Base-by-base conservation (phyloP, 2,329 filamentous ascomycete genomes). In the Rhynchosporium agropyri region DNA sequence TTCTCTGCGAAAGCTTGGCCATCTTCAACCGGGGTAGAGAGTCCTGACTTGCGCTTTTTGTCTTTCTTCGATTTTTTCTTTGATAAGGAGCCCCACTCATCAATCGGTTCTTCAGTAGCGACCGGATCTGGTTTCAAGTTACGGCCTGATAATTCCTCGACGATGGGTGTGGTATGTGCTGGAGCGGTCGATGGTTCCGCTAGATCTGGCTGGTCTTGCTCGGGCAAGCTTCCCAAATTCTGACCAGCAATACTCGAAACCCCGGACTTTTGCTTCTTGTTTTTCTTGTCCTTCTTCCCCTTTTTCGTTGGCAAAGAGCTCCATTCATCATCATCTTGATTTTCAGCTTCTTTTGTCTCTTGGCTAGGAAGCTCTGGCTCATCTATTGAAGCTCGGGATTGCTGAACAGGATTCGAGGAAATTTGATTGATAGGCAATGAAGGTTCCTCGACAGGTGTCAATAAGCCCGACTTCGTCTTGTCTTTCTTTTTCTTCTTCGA, bases 391-490 rank as follows among this genome's bases (percentile, higher is more conserved):
- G 15, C 15, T 31, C 45, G 26, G n/a, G 54, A n/a, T 58, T 55
- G 55, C 8, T 48, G 49, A 42, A 45, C 3, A 31, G 43, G 31
- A 26, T 29, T 31, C 12, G 28, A 49, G 13, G 49, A 31, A 56
- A 43, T 2, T 28, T 40, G 42, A 7, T 26, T 20, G 33, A 33
- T 26, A 20, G n/a, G 3, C 7, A 48, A 50, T 48, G 58, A 40
- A 26, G 50, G 5, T 43, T 62, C 40, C 20, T 66, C 64, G 33
- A 63, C 29, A 48, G 65, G 65, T 40, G 62, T 64, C 15, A 65
- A 65, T 15, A 68, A 26, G n/a, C 49, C 56, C 42, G 67, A 67
- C 28, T 61, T 65, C 46, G 65, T 64, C 61, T 67, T 68, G 48
- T 67, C 63, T 33, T 65, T 63, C 57, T 63, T 66, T 26, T 61